A percentile compares a stretch with the other conserved stretches of the same genome.
Conservation (phyloP, 768 basidiomycete species). For the Psilocybe cubensis region DNA sequence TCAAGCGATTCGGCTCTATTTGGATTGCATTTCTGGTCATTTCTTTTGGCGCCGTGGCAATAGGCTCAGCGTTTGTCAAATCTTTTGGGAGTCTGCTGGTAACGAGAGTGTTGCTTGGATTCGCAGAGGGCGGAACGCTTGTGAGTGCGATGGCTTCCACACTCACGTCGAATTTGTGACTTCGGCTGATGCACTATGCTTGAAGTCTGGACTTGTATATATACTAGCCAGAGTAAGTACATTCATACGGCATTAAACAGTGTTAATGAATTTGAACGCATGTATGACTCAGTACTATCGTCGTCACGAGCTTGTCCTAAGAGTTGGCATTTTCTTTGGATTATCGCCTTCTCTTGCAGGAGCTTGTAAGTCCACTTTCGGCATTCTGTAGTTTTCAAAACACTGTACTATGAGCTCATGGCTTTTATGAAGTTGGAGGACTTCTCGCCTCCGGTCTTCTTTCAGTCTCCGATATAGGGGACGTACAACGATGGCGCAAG, state of each 20-base stretch:
- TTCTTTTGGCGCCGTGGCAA: constrained; percentile 38
- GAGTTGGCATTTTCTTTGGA: constrained; percentile 40
- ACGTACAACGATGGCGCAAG: constrained; percentile 38
- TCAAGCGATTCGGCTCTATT: constrained; percentile 43
- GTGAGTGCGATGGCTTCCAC: constrained; percentile 23
- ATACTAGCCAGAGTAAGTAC: constrained; percentile 37
- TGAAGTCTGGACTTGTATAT: constrained; percentile 42
- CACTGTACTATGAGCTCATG: not conserved
- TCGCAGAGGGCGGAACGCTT: constrained; percentile 46
- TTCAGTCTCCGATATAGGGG: constrained; percentile 34
- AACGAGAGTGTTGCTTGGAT: constrained; percentile 42
- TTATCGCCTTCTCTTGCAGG: constrained; percentile 36
- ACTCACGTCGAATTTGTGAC: too few relatives aligned
- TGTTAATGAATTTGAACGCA: not conserved
- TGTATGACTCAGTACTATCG: constrained; percentile 33
- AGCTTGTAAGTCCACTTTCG: constrained; percentile 27
- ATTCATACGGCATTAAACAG: not conserved
- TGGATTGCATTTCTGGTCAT: constrained; percentile 42
- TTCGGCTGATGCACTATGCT: not conserved
- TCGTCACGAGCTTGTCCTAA: constrained; percentile 34
- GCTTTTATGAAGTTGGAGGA: constrained; percentile 33
- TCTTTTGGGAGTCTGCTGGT: constrained; percentile 36
- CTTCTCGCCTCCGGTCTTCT: constrained; percentile 41
- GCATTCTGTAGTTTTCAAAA: not conserved
- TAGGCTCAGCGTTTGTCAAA: constrained; percentile 43